Evolutionary conservation across 1,284 basidiomycete species (phyloP).

Genomic region (Irpex sp.): DNA sequence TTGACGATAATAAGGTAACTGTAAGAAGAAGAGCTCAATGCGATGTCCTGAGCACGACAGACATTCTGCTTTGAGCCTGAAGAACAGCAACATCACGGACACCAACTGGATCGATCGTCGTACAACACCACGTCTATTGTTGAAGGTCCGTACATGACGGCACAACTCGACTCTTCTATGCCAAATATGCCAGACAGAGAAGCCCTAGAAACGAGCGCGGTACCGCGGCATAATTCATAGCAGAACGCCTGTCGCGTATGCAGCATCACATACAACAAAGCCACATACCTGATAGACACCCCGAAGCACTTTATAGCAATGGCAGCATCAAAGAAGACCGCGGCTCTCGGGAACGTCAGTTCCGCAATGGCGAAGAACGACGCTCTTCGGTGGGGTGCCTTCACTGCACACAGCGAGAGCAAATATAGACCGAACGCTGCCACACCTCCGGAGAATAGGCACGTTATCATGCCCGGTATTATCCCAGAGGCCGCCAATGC

Average conservation of each 20-base stretch:
- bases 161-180: not conserved
- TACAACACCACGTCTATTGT: not conserved
- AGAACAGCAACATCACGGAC: too few relatives aligned
- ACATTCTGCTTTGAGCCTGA: not conserved
- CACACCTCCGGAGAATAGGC: slow-evolving; percentile 78
- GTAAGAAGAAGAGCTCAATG: not conserved
- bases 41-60: not conserved
- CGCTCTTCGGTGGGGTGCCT: slow-evolving; percentile 67
- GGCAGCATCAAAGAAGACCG: slow-evolving; percentile 85
- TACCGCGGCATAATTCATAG: not conserved
- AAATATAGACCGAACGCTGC: slow-evolving; percentile 88
- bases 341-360: slow-evolving; percentile 80
- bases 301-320: slow-evolving; percentile 98
- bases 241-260: not conserved
- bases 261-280: not conserved
- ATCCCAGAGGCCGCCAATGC: slow-evolving; percentile 84
- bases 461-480: slow-evolving; percentile 84
- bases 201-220: too few relatives aligned
- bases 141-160: not conserved
- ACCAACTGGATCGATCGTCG: too few relatives aligned
- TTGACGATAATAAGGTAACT: slow-evolving; percentile 95
- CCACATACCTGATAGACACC: slow-evolving; percentile 80
- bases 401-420: slow-evolving; percentile 81
- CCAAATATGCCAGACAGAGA: not conserved
- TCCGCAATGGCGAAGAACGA: slow-evolving; percentile 87